Conservation (phyloP, 768 basidiomycete genomes). For the Saitozyma sp. region DNA sequence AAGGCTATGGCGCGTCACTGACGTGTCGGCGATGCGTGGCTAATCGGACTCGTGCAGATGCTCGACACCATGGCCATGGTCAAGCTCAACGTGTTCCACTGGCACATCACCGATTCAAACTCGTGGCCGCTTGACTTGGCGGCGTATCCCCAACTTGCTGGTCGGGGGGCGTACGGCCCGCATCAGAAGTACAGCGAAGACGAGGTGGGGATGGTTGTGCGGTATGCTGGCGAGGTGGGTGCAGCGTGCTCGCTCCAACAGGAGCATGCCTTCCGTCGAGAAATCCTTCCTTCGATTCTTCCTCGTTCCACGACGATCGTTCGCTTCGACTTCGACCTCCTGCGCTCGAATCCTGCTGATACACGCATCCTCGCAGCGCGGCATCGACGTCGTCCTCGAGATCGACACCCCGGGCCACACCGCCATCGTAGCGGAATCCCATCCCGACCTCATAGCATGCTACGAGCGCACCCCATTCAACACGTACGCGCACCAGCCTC, state of each 20-base stretch:
- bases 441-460: slow-evolving; percentile 77
- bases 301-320: background rate
- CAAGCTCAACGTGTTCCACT: slow-evolving; percentile 77
- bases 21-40: background rate
- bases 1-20: too few species aligned
- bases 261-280: background rate
- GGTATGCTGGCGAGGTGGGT: slow-evolving; percentile 71
- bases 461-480: slow-evolving; percentile 53
- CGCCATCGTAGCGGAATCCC: slow-evolving; percentile 62
- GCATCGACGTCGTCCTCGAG: slow-evolving; percentile 73
- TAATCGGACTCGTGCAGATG: slow-evolving; percentile 60
- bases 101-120: slow-evolving; percentile 75
- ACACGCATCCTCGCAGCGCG: slow-evolving; percentile 57
- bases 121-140: slow-evolving; percentile 69
- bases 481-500: slow-evolving; percentile 59
- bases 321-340: background rate
- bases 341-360: background rate
- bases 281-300: background rate
- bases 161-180: slow-evolving; percentile 63
- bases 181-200: slow-evolving; percentile 59
- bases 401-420: slow-evolving; percentile 85
- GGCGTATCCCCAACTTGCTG: slow-evolving; percentile 63
- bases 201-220: slow-evolving; percentile 64
- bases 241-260: slow-evolving; percentile 2
- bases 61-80: slow-evolving; percentile 75